phyloP scores from a whole-genome alignment of 257 asterid species.

The Fraxinus pennsylvanica region DNA sequence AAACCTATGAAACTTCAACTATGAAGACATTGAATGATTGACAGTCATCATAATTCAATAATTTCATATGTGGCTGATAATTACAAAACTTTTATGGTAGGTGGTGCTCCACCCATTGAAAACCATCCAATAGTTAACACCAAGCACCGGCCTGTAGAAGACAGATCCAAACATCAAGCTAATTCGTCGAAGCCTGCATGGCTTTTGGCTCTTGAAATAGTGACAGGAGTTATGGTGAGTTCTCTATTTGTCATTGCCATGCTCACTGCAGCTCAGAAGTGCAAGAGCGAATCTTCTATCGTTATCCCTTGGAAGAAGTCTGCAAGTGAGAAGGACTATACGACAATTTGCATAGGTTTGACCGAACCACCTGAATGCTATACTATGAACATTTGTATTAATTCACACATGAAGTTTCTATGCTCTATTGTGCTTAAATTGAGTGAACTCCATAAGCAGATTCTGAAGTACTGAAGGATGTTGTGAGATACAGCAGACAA shows the following conservation, averaged over 20 bases:
- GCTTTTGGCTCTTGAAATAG: conserved; percentile 83
- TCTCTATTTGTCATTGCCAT: conserved; percentile 55
- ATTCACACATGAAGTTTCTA: conserved; percentile 7
- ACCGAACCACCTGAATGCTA: neutral
- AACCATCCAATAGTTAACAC: conserved; percentile 34
- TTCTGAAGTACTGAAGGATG: conserved; percentile 71
- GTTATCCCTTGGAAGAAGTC: conserved; percentile 85
- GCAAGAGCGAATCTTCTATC: conserved; percentile 57
- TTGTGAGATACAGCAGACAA: conserved; percentile 59
- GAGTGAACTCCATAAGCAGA: conserved; percentile 46
- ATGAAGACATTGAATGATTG: neutral
- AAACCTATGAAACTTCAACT: neutral
- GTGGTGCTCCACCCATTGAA: conserved; percentile 44
- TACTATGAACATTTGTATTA: neutral
- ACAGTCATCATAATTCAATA: neutral
- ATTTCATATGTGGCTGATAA: conserved; percentile 10
- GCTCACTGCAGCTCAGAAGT: conserved; percentile 52
- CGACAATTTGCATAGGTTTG: conserved; percentile 63
- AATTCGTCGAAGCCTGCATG: conserved; percentile 67
- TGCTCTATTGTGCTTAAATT: neutral
- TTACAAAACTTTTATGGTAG: conserved; percentile 34
- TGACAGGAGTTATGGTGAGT: conserved; percentile 64
- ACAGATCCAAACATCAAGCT: conserved; percentile 40
- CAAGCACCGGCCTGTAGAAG: conserved; percentile 42
- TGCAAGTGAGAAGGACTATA: conserved; percentile 52